Evolutionary conservation across 2,329 filamentous ascomycete species (phyloP), one percentile per base, ranked within the genome.

Genomic region (Neopestalotiopsis sp.): DNA sequence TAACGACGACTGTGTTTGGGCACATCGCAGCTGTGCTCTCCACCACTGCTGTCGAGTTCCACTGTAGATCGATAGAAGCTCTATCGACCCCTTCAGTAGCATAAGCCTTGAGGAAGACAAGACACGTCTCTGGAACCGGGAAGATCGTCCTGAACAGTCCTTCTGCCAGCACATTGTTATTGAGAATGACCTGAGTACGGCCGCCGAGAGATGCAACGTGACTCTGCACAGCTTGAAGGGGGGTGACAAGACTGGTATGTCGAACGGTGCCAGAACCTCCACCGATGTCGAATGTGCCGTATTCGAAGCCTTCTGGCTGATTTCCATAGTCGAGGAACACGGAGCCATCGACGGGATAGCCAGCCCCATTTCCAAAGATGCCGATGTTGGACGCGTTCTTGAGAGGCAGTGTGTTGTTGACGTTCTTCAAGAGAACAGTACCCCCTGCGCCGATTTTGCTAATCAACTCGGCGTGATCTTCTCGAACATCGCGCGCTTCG

Each of bases 401-500:
- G 3, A 90, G 77, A 0, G 88, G 88, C 1, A 90, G 79, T 1
- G 84, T 76, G 10, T 80, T 78, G 67, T 84, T 81, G 1, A 72
- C 74, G 68, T 90, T 89, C 80, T 92, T 92, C 30, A 92, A 81
- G 28, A 98, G 84, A 6, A 98, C 94, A 2, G 92, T 94, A 14
- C 93, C 94, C 79, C 92, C 92, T 65, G 92, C 91, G 14, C 89
- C 94, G 66, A 93, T 88, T 73, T 93, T 88, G 42, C 94, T 91
- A 71, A 97, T 95, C 65, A 94, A 81, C 28, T 81, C 77, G 59
- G 84, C 90, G 77, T 98, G 94, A 68, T 95, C 85, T 52, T 81
- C 87, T 66, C 91, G 93, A 17, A 97, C 95, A 76, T 98, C 91
- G 30, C 97, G 88, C 72, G 94, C 93, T 73, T 30, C 90, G 91